Evolutionary conservation across 2,329 filamentous ascomycete species (phyloP).

Genomic region (Metarhizium rileyi): DNA sequence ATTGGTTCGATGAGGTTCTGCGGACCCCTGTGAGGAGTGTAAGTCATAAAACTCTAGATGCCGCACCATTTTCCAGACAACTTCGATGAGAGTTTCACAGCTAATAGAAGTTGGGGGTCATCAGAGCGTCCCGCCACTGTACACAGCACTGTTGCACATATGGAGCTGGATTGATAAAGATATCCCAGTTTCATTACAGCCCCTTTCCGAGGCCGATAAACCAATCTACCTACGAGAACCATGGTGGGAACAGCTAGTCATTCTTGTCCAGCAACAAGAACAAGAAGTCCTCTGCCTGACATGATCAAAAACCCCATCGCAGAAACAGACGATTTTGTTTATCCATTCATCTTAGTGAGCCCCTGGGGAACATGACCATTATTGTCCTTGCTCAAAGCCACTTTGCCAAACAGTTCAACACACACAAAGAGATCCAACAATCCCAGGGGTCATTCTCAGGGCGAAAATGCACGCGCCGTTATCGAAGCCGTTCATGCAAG

Average conservation of each 20-base stretch:
- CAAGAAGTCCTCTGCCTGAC: slow-evolving; percentile 29
- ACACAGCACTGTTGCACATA: slow-evolving; percentile 22
- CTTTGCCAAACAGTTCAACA: too few relatives aligned
- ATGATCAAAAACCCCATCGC: slow-evolving; percentile 11
- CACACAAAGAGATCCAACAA: too few relatives aligned
- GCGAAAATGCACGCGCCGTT: background rate
- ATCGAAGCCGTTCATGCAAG: slow-evolving; percentile 4
- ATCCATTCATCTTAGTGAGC: background rate
- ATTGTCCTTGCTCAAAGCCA: background rate
- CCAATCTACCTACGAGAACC: slow-evolving; percentile 20
- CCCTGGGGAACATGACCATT: background rate
- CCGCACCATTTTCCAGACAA: slow-evolving; percentile 11
- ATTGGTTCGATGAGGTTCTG: slow-evolving; percentile 29
- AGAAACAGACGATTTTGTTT: background rate
- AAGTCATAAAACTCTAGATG: slow-evolving; percentile 14
- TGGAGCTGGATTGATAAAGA: slow-evolving; percentile 25
- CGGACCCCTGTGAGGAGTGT: slow-evolving; percentile 29
- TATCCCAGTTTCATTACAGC: slow-evolving; percentile 10
- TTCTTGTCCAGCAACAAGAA: slow-evolving; percentile 20
- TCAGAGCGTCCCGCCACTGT: slow-evolving; percentile 30
- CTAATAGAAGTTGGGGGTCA: background rate
- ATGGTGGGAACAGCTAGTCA: slow-evolving; percentile 32
- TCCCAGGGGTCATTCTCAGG: background rate
- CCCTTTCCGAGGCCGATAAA: slow-evolving; percentile 10
- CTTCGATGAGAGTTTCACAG: slow-evolving; percentile 3